These are phyloP conservation scores for Penicillium sp. DNA, from an alignment of 2,329 filamentous ascomycete species.

Conservation along the genomic window DNA sequence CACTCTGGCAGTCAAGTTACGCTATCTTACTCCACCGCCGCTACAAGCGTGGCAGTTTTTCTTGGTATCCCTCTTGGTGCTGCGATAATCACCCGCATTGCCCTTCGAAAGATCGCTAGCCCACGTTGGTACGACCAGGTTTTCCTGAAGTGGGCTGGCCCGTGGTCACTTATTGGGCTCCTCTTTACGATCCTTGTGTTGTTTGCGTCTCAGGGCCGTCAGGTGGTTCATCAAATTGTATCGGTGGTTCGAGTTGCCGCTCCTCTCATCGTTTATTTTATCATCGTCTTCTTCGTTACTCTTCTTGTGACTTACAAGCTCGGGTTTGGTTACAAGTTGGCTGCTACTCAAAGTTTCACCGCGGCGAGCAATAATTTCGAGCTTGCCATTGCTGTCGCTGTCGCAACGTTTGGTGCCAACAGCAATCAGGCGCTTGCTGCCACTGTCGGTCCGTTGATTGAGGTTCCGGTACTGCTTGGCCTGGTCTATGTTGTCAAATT, in stretches of 20 bases:
- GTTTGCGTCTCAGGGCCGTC: slow-evolving; percentile 76
- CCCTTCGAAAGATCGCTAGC: slow-evolving; percentile 56
- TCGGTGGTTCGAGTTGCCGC: slow-evolving; percentile 79
- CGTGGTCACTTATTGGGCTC: slow-evolving; percentile 77
- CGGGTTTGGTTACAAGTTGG: slow-evolving; percentile 55
- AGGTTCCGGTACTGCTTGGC: too few species aligned
- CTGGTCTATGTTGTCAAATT: too few species aligned
- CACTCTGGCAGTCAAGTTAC: slow-evolving; percentile 34
- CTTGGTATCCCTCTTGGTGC: slow-evolving; percentile 80
- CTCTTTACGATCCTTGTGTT: slow-evolving; percentile 84
- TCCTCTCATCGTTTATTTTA: slow-evolving; percentile 79
- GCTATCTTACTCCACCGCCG: slow-evolving; percentile 68
- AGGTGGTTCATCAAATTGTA: slow-evolving; percentile 79
- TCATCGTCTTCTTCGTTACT: slow-evolving; percentile 70
- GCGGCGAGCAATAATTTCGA: slow-evolving; percentile 94
- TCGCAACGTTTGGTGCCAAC: slow-evolving; percentile 74
- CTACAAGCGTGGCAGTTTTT: slow-evolving; percentile 79
- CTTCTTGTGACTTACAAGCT: slow-evolving; percentile 61
- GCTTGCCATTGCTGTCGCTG: slow-evolving; percentile 82
- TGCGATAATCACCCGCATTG: slow-evolving; percentile 72
- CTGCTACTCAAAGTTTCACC: slow-evolving; percentile 56
- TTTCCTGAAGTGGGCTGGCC: slow-evolving; percentile 61
- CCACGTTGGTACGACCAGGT: slow-evolving; percentile 59
- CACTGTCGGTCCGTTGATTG: slow-evolving; percentile 69
- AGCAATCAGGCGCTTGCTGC: slow-evolving; percentile 79